Evolutionary conservation across 306 rosid genomes (phyloP), one percentile per base, ranked within the genome.

Genomic region (Betula pendula): DNA sequence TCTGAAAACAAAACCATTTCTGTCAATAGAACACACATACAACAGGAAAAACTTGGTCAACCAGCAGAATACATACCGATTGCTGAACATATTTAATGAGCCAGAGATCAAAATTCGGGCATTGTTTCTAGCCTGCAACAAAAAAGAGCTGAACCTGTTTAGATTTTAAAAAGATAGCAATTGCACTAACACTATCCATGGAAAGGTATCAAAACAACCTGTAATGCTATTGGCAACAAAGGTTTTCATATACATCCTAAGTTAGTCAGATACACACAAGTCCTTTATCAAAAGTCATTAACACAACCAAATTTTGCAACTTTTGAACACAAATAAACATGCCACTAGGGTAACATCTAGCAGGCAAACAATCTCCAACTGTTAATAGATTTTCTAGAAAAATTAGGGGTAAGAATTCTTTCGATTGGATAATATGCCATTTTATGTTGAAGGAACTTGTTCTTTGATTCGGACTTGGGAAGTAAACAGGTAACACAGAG

Each of bases 41-140:
- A 17, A 31, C 15, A 63, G 5, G 48, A 65, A 78, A 83, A 83
- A 42, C 45, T 49, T 9, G 75, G 56, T 62, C 51, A 74, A 49
- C 48, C 31, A 27, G 70, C 25, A 60, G 3, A 66, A 47, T 74
- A 42, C 93, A 22, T 88, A 92, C 99, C 93, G 79, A 72, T 92
- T 90, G 77, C 97, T 88, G 84, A 95, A 95, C 86, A 92, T 66
- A 77, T 89, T 91, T 72, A 92, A 81, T 29, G 99, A 95, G 68
- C 99, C 97, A 75, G 99, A 89, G 70, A 95, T 87, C 85, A 95
- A 82, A 82, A 95, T 81, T 82, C 99, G 91, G 42, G 99, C 99
- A 89, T 89, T 89, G 85, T 95, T 95, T 86, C 97, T 92, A n/a
- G 99, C 99, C 99, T 95, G 81, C 68, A 56, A 80, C 45, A 52